These are phyloP conservation scores for Cladophialophora exuberans DNA, from an alignment of 2,329 filamentous ascomycete genomes.

Conservation along the genomic window DNA sequence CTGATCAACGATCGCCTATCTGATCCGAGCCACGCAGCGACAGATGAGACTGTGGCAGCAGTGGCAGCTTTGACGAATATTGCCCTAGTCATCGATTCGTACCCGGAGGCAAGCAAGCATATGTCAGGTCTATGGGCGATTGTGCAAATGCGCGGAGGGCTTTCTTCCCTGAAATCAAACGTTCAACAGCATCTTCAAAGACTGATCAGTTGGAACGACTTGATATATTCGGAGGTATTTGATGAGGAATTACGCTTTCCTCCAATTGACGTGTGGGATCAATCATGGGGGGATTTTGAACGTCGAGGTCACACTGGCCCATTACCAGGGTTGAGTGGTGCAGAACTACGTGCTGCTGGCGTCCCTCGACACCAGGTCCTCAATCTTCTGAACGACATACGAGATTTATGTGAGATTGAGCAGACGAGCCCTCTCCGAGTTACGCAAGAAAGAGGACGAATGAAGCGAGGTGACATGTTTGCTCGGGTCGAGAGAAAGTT, in stretches of 20 bases:
- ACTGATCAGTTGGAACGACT: slow-evolving; percentile 24
- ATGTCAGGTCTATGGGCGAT: slow-evolving; percentile 20
- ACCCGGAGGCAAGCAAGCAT: slow-evolving; percentile 22
- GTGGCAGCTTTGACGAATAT: slow-evolving; percentile 25
- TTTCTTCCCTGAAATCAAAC: slow-evolving; percentile 8
- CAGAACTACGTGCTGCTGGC: slow-evolving; percentile 7
- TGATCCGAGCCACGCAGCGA: slow-evolving; percentile 2
- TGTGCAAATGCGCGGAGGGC: slow-evolving; percentile 20
- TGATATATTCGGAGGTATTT: slow-evolving; percentile 26
- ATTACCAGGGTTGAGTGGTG: slow-evolving; percentile 16
- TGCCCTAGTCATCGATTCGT: slow-evolving; percentile 16
- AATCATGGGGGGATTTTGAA: slow-evolving; percentile 19
- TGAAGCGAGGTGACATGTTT: slow-evolving; percentile 20
- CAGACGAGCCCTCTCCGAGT: slow-evolving; percentile 8
- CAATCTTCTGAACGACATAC: slow-evolving; percentile 16
- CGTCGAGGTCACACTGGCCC: neutral
- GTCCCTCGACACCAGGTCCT: slow-evolving; percentile 12
- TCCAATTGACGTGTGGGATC: slow-evolving; percentile 19
- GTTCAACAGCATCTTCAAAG: slow-evolving; percentile 19
- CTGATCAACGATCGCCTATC: slow-evolving; percentile 25
- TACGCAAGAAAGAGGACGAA: slow-evolving; percentile 13
- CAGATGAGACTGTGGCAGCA: slow-evolving; percentile 20
- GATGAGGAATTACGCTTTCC: slow-evolving; percentile 18
- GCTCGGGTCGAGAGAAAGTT: slow-evolving; percentile 19
- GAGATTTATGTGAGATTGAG: slow-evolving; percentile 17